These are phyloP conservation scores for Zymoseptoria passerinii DNA, from an alignment of 2,329 filamentous ascomycete species.

Conservation along the genomic window DNA sequence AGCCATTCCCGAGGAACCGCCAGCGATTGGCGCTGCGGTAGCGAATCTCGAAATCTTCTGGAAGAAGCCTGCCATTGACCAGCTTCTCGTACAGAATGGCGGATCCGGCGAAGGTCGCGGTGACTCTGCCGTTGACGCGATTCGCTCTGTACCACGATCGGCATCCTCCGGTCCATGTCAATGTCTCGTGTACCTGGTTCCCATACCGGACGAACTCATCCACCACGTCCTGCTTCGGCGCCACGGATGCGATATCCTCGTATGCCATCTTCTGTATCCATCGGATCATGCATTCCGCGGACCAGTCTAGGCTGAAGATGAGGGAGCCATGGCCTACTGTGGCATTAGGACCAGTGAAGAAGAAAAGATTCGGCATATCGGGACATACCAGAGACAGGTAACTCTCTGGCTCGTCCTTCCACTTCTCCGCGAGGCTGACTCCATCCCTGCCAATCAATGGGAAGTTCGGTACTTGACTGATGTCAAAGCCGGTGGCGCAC, in stretches of 20 bases:
- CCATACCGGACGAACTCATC: conserved; percentile 25
- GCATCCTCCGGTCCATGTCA: conserved; percentile 14
- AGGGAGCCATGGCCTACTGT: conserved; percentile 19
- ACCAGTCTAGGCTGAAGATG: conserved; percentile 17
- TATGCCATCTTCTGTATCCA: conserved; percentile 27
- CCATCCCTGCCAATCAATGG: conserved; percentile 31
- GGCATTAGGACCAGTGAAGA: conserved; percentile 19
- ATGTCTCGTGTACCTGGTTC: conserved; percentile 37
- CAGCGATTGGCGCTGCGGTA: conserved; percentile 39
- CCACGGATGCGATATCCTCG: conserved; percentile 16
- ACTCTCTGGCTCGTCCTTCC: conserved; percentile 21
- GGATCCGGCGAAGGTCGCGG: conserved; percentile 20
- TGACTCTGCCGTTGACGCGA: conserved; percentile 14
- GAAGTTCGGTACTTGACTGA: conserved; percentile 29
- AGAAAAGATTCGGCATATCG: conserved; percentile 27
- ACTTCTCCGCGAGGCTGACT: conserved; percentile 20
- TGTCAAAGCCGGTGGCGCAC: conserved; percentile 35
- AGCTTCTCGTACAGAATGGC: conserved; percentile 21
- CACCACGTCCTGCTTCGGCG: conserved; percentile 19
- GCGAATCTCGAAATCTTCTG: conserved; percentile 41
- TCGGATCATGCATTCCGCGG: conserved; percentile 39
- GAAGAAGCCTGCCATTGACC: conserved; percentile 31
- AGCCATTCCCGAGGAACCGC: conserved; percentile 41
- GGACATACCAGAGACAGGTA: conserved; percentile 23
- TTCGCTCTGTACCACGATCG: conserved; percentile 21